Evolutionary conservation across 495 filamentous ascomycete species (phyloP), one percentile per base, ranked within the genome.

Genomic region (Annulohypoxylon stygium): DNA sequence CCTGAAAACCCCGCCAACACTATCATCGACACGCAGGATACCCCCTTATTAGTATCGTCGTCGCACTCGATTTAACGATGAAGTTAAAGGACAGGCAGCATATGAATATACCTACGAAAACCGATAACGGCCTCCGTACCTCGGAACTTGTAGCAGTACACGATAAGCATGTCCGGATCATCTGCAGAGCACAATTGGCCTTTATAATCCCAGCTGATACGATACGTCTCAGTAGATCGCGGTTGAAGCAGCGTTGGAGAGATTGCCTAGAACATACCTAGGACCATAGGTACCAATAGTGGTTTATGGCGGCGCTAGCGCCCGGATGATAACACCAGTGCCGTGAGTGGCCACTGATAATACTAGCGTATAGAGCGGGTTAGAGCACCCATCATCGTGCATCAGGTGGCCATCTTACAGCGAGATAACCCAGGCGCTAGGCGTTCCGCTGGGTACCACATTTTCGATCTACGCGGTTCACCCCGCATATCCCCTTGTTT

Each of bases 281-380:
- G 45, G 30, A 3, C 30, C 30, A 30, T 30, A 30, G 30, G 30
- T 30, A 30, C 30, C 30, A 30, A 41, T 25, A 11, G 16, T 39
- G 10, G 64, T 26, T 60, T 25, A 18, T 11, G 45, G 43, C 18
- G 8, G 59, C 62, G 58, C 45, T 75, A 74, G 67, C 47, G 66
- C 30, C 41, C 59, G 54, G 67, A 62, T 73, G 73, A 75, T 75
- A 75, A 73, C 73, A 68, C 60, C 54, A 30, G 37, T 58, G 55
- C 65, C 61, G 51, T 75, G 73, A 75, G 39, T 75, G 73, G 73
- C 58, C n/a, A 65, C 65, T 66, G 73, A 75, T 75, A 75, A 69
- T 73, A 66, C 73, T 75, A 75, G 73, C 68, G 67, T 71, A 71
- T 68, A 72, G 58, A 10, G 20, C n/a, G 16, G 67, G 68, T 68